Conservation (phyloP, 768 basidiomycete genomes). For the Pleurotus pulmonarius region DNA sequence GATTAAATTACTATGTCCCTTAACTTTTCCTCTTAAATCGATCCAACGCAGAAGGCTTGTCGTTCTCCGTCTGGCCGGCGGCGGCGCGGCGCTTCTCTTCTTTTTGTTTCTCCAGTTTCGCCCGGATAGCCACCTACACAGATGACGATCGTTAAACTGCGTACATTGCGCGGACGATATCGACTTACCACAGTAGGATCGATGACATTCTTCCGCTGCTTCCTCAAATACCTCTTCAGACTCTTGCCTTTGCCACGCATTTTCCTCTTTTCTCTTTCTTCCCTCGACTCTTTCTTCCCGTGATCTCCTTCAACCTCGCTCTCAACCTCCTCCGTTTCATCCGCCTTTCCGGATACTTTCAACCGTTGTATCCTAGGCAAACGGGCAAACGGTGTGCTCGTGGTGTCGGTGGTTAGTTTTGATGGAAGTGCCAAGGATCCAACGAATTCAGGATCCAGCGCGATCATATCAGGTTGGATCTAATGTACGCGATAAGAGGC, state of each 20-base stretch:
- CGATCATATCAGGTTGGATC: slow-evolving; percentile 92
- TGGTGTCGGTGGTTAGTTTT: slow-evolving; percentile 49
- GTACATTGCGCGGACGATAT: background rate
- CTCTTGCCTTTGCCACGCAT: slow-evolving; percentile 85
- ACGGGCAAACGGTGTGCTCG: slow-evolving; percentile 59
- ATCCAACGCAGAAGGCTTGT: slow-evolving; percentile 37
- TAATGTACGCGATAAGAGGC: slow-evolving; percentile 21
- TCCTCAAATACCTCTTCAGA: slow-evolving; percentile 81
- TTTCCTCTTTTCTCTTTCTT: slow-evolving; percentile 67
- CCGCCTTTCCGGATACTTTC: slow-evolving; percentile 68
- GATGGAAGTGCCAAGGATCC: slow-evolving; percentile 63
- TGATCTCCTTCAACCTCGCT: slow-evolving; percentile 35
- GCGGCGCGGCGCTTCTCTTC: slow-evolving; percentile 38
- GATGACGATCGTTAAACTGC: background rate
- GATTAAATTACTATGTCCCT: background rate
- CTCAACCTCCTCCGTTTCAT: slow-evolving; percentile 51
- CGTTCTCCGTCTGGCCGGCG: slow-evolving; percentile 23
- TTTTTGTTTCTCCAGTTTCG: slow-evolving; percentile 59
- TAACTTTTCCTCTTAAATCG: slow-evolving; percentile 28
- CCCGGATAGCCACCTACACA: slow-evolving; percentile 55
- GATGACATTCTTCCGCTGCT: slow-evolving; percentile 93
- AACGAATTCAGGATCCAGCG: slow-evolving; percentile 74
- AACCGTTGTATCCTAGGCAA: slow-evolving; percentile 77
- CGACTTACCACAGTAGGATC: slow-evolving; percentile 67
- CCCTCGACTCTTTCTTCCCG: slow-evolving; percentile 32